Evolutionary conservation across 345 rosid species (phyloP), one percentile per base, ranked within the genome.

Genomic region (Lagerstroemia speciosa): DNA sequence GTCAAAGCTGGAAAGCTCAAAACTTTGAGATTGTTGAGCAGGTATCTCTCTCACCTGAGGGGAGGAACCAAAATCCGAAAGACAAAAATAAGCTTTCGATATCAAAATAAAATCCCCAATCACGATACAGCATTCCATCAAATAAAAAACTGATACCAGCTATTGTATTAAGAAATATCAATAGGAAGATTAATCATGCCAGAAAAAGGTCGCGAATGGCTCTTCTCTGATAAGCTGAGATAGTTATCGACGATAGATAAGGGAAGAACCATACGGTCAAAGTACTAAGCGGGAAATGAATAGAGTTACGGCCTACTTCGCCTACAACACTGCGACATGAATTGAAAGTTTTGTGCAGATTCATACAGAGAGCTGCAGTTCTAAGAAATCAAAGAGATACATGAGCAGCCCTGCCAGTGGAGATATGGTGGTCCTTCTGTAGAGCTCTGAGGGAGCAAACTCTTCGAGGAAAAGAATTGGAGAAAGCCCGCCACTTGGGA

Each of bases 1-100:
- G 97, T 91, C 65, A 89, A 86, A 73, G n/a, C 71, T 80, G 10
- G 97, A 89, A 45, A 91, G 83, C 78, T 87, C 93, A 24, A 85
- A 83, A 71, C 77, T 83, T 8, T 75, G 40, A 1, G 78, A 70
- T 43, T 75, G 69, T 27, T 33, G 76, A n/a, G 67, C 71, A 53
- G 78, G 68, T 85, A 84, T 88, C 75, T 82, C 69, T 46, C 71
- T 36, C 69, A 52, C 87, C 90, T 81, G 73, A 37, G 70, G 68
- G 10, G 32, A 69, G 9, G 20, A 48, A 19, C 9, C 19, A 19
- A 48, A 48, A 5, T 1, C 55, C 24, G 24, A 57, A 40, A 66
- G 55, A 66, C 30, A 62, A 70, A 69, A 46, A 30, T 43, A 3
- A 53, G 22, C 52, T 65, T 16, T 31, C 9, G 20, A 10, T 27